Evolutionary conservation across 2,329 filamentous ascomycete genomes (phyloP), one percentile per base, ranked within the genome.

Genomic region (Trichoderma afroharzianum): DNA sequence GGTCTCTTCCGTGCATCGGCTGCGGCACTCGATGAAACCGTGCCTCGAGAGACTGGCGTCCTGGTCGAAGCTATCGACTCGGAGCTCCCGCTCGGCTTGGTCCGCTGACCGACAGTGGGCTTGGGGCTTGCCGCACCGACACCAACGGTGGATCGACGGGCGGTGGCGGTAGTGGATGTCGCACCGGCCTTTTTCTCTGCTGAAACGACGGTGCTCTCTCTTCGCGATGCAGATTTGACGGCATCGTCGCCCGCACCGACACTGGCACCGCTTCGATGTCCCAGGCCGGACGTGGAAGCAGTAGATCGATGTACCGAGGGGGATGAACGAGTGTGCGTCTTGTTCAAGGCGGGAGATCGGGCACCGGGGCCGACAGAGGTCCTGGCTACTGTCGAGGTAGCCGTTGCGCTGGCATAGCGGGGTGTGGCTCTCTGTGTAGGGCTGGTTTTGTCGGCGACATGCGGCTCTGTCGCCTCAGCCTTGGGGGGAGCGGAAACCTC

Each of bases 1-100:
- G 91, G 80, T 33, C 88, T 84, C 81, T 90, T 91, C 77, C 85
- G 83, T 57, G 88, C 84, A 47, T 85, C 81, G 2, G 84, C 68
- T 2, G 66, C 53, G 30, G 55, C 61, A 26, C 32, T 66, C 26
- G 58, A 63, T 36, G 39, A 47, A 36, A 28, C 80, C 4, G 57
- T 33, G 15, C 57, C 21, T 21, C 71, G 64, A 24, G 71, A 39
- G 15, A 68, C 21, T 7, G 55, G 59, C 32, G 84, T 78, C 72
- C 80, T 81, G 50, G 83, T 76, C 47, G 80, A 77, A 74, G 76
- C 33, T 15, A 61, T 9, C 30, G 67, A 61, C 7, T 69, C 67
- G 21, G 57, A 69, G 24, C 47, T 33, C 30, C 57, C 67, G 26
- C 47, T 53, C 36, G 57, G 32, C 26, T 58, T 69, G 21, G 67